Evolutionary conservation across 2,329 filamentous ascomycete species (phyloP).

Genomic region (Sporothrix humicola): DNA sequence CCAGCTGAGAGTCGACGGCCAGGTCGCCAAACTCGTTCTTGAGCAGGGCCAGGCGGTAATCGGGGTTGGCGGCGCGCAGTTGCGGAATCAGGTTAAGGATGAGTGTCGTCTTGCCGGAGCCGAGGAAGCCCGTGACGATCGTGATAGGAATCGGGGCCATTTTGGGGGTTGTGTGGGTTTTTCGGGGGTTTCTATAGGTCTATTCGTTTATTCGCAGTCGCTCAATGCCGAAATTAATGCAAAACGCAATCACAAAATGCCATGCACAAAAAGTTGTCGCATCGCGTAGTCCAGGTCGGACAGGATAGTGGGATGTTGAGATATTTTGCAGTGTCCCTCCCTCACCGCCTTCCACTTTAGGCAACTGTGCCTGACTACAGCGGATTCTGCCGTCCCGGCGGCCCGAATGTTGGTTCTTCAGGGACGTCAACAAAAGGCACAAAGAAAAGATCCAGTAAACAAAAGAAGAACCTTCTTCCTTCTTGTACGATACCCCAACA

Average conservation of each 20-base stretch:
- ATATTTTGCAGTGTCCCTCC: constrained; percentile 5
- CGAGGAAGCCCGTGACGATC: constrained; percentile 94
- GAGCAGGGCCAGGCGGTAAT: constrained; percentile 87
- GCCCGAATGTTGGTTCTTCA: neutral
- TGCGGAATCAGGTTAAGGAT: constrained; percentile 94
- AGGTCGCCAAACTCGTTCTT: constrained; percentile 99
- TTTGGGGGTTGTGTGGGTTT: neutral
- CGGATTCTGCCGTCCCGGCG: constrained; percentile 24
- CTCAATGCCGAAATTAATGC: neutral
- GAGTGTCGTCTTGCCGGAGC: constrained; percentile 94
- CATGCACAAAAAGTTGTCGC: neutral
- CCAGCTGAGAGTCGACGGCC: constrained; percentile 90
- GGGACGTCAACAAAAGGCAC: neutral
- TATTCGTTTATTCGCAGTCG: neutral
- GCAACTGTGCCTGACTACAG: constrained; percentile 11
- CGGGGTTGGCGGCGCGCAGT: constrained; percentile 71
- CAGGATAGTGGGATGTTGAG: constrained; percentile 21
- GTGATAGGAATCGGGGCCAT: constrained; percentile 85
- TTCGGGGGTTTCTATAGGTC: neutral
- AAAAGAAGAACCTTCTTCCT: neutral
- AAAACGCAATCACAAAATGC: neutral
- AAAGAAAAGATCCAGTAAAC: neutral
- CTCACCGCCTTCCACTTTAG: constrained; percentile 26
- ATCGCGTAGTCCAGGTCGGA: constrained; percentile 8
- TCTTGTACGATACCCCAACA: too few relatives aligned